Evolutionary conservation across 139 green algal genomes (phyloP), one percentile per base, ranked within the genome.

Genomic region (Volvox reticuliferus): DNA sequence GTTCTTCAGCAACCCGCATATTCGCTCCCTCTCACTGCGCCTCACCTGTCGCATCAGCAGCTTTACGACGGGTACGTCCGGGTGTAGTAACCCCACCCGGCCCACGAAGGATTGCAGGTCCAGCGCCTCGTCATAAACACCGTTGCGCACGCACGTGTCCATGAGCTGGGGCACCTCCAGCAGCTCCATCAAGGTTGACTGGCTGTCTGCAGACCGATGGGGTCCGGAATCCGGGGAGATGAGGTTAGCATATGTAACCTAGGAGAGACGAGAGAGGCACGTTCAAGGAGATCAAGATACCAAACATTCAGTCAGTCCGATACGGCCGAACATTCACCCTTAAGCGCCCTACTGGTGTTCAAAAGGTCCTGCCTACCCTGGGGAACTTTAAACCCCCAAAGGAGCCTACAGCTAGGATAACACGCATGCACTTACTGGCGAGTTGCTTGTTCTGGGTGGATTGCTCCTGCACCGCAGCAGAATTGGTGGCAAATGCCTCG

Each of bases 51-150:
- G 63, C 67, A 95, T 90, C 73, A 99, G 92, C 88, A 90, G 85
- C 85, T 95, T 93, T 30, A 99, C 96, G 6, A 99, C 91, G 19
- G 93, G 89, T 73, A 98, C 79, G 26, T 98, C 93, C 20, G 94
- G 88, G 83, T 98, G 96, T 92, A 98, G 91, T 84, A 97, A 88
- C 6, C 91, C 95, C 55, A 97, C 75, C 78, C 97, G 96, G 13
- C 88, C 93, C 26, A 94, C 71, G 32, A 93, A 94, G 50, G 93
- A 75, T 79, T 98, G 94, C 83, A 99, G 95, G 91, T 99, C 98
- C 89, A 99, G 95, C 12, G 98, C 98, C 93, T 99, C 98, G 93
- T 99, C 98, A 94, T 98, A 99, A 92, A 97, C 97, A 32, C 97
- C 97, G 79, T 98, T 98, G 65, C 98, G 95, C 62, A 99, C 96